These are phyloP conservation scores for Linnemannia zychae DNA, from an alignment of 192 early-diverging fungal species.

Conservation along the genomic window DNA sequence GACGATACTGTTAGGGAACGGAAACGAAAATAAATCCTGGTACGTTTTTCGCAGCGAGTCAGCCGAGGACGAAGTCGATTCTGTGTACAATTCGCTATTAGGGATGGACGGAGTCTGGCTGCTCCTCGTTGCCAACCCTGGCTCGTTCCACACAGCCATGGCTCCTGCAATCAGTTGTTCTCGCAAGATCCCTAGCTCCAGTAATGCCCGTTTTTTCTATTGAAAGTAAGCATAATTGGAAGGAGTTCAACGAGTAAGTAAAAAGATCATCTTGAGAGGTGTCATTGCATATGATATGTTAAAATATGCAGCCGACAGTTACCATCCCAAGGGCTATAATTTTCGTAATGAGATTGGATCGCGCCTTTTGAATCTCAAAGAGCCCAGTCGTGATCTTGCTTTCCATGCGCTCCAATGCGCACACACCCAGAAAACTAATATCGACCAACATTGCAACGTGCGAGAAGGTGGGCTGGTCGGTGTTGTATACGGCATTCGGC, in stretches of 20 bases:
- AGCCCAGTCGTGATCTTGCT: background rate
- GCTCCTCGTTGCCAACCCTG: background rate
- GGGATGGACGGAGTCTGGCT: background rate
- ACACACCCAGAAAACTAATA: constrained; percentile 30
- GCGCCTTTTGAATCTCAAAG: constrained; percentile 68
- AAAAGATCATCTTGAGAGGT: too few relatives aligned
- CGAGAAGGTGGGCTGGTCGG: constrained; percentile 30
- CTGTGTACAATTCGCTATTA: background rate
- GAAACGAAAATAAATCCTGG: constrained; percentile 37
- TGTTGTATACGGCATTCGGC: constrained; percentile 8
- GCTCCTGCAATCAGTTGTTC: constrained; percentile 46
- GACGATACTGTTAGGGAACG: constrained; percentile 14
- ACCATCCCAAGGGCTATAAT: constrained; percentile 67
- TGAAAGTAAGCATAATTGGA: background rate
- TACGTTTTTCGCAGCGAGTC: constrained; percentile 33
- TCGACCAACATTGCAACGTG: constrained; percentile 45
- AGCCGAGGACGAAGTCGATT: background rate
- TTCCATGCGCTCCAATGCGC: constrained; percentile 22
- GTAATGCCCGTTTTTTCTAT: constrained; percentile 63
- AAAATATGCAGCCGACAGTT: background rate
- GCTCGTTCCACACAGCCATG: constrained; percentile 20
- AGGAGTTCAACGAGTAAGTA: too few relatives aligned
- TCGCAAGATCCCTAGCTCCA: constrained; percentile 58
- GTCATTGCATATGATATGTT: background rate
- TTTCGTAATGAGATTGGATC: constrained; percentile 65